A percentile compares a stretch with the other conserved stretches of the same genome.
Conservation (phyloP, 2,329 filamentous ascomycete genomes). For the Huntiella abstrusa region DNA sequence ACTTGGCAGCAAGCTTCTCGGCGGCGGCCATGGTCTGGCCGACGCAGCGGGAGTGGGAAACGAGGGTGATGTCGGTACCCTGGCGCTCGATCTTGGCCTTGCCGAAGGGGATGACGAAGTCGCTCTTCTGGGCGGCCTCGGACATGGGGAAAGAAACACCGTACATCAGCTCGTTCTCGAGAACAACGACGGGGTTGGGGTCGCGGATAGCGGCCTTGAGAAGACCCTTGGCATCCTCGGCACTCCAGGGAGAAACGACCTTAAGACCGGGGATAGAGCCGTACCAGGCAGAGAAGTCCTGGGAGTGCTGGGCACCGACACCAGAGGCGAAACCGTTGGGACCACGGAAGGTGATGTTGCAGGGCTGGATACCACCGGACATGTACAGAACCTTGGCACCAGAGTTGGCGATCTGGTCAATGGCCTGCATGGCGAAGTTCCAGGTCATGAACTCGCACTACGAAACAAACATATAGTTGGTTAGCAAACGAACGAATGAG, state of each 20-base stretch:
- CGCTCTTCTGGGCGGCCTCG: constrained; percentile 82
- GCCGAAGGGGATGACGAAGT: constrained; percentile 93
- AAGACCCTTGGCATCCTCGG: constrained; percentile 95
- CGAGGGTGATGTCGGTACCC: constrained; percentile 91
- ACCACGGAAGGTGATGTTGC: constrained; percentile 98
- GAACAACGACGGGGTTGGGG: constrained; percentile 85
- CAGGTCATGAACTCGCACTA: constrained; percentile 99
- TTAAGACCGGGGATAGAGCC: constrained; percentile 94
- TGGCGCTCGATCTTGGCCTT: constrained; percentile 98
- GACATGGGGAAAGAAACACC: constrained; percentile 94
- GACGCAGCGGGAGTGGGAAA: constrained; percentile 85
- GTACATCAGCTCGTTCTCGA: constrained; percentile 84
- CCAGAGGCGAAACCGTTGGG: constrained; percentile 95
- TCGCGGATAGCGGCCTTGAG: constrained; percentile 96
- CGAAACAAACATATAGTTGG: background rate
- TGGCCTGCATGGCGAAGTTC: constrained; percentile 99
- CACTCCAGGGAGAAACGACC: constrained; percentile 88
- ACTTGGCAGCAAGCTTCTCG: constrained; percentile 84
- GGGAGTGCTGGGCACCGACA: constrained; percentile 94
- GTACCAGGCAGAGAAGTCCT: constrained; percentile 98
- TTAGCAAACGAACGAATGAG: constrained; percentile 4
- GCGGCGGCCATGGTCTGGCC: constrained; percentile 79
- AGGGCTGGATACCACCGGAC: constrained; percentile 98
- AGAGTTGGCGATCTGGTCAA: constrained; percentile 99
- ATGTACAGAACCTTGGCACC: constrained; percentile 99